Evolutionary conservation across 805 yeast genomes (phyloP).

Genomic region (Candida jianshihensis): DNA sequence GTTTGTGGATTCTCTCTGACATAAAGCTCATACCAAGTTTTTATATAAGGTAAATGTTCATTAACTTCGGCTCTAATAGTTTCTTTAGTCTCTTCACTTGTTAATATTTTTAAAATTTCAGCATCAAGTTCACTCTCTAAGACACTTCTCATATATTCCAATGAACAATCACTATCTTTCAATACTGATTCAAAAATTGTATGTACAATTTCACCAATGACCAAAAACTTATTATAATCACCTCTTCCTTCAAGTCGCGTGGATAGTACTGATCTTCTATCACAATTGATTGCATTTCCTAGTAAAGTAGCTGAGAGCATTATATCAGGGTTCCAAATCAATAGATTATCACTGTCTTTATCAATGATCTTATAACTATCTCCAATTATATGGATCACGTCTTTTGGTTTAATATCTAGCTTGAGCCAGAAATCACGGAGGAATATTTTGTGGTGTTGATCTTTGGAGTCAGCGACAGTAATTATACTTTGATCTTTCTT

Average conservation of each 20-base stretch:
- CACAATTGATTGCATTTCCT: conserved; percentile 69
- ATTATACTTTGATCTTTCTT: conserved; percentile 44
- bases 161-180: conserved; percentile 25
- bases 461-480: conserved; percentile 38
- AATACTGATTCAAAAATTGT: conserved; percentile 52
- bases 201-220: conserved; percentile 83
- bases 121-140: conserved; percentile 36
- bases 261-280: conserved; percentile 59
- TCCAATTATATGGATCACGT: conserved; percentile 57
- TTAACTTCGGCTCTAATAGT: conserved; percentile 36
- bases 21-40: conserved; percentile 45
- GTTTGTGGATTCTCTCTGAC: conserved; percentile 26
- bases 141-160: conserved; percentile 22
- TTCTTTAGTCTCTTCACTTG: conserved; percentile 44
- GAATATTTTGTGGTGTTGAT: conserved; percentile 33
- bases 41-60: conserved; percentile 44
- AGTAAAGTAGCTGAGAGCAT: conserved; percentile 76
- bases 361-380: conserved; percentile 38
- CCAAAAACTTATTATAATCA: conserved; percentile 52
- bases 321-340: conserved; percentile 79
- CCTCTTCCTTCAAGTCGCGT: conserved; percentile 56
- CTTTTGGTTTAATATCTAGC: conserved; percentile 41
- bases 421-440: conserved; percentile 57
- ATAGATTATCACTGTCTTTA: conserved; percentile 46
- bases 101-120: conserved; percentile 43